These are phyloP conservation scores for Phytopythium sindhum DNA, from an alignment of 352 stramenopile species.

Conservation along the genomic window DNA sequence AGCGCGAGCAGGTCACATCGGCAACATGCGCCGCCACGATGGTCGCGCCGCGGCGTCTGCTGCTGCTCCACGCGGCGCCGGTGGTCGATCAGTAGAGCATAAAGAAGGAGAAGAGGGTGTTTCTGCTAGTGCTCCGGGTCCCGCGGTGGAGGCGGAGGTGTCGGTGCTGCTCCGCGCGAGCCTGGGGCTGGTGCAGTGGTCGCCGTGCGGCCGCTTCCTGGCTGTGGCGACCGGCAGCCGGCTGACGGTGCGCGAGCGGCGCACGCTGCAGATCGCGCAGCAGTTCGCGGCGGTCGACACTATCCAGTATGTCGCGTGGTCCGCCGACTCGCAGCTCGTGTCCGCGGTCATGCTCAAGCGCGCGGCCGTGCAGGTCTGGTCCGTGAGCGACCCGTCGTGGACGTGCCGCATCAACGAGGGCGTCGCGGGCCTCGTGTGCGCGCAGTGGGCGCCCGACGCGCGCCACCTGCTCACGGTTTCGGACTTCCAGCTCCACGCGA, in stretches of 20 bases:
- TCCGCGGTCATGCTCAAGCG: slow-evolving; percentile 63
- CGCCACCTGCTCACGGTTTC: slow-evolving; percentile 74
- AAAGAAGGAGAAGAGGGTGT: not conserved
- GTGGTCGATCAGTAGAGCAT: not conserved
- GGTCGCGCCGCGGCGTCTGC: not conserved
- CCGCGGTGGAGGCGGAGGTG: slow-evolving; percentile 26
- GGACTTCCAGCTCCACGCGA: slow-evolving; percentile 84
- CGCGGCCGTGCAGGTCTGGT: slow-evolving; percentile 69
- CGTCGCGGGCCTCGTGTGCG: slow-evolving; percentile 52
- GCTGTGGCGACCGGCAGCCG: slow-evolving; percentile 48
- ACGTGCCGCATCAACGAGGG: slow-evolving; percentile 76
- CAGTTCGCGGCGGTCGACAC: slow-evolving; percentile 53
- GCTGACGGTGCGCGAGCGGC: slow-evolving; percentile 49
- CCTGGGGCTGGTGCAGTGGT: slow-evolving; percentile 65
- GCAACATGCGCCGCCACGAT: slow-evolving; percentile 1
- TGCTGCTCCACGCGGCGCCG: not conserved
- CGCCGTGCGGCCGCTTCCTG: slow-evolving; percentile 53
- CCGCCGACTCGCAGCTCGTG: slow-evolving; percentile 63
- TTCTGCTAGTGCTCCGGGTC: not conserved
- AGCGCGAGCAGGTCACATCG: not conserved
- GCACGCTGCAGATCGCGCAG: slow-evolving; percentile 58
- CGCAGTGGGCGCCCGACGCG: slow-evolving; percentile 53
- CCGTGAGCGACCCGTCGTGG: slow-evolving; percentile 57
- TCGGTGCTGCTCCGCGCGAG: slow-evolving; percentile 50
- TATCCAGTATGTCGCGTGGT: slow-evolving; percentile 59